Evolutionary conservation across 805 yeast genomes (phyloP).

Genomic region (Huiozyma sinensis): DNA sequence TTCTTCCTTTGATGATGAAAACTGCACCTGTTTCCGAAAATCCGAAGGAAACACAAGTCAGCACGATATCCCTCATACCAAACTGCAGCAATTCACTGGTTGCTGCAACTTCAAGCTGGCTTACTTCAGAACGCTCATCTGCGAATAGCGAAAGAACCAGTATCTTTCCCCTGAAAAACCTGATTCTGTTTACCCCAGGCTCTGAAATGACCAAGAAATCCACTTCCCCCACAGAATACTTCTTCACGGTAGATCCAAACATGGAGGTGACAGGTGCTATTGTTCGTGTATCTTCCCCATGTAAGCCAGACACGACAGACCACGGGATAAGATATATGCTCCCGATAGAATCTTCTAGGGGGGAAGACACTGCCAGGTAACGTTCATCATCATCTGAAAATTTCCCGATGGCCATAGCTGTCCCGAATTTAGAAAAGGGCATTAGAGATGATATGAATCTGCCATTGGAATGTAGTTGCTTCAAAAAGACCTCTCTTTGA

Average conservation of each 20-base stretch:
- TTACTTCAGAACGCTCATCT: constrained; percentile 5
- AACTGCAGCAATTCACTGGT: constrained; percentile 30
- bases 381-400: constrained; percentile 28
- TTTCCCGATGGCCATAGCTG: constrained; percentile 33
- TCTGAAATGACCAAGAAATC: constrained; percentile 37
- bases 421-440: constrained; percentile 35
- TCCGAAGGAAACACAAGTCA: constrained; percentile 37
- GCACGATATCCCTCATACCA: constrained; percentile 32
- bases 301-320: background rate
- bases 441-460: constrained; percentile 15
- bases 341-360: constrained; percentile 35
- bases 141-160: constrained; percentile 19
- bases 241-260: constrained; percentile 35
- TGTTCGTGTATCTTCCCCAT: background rate
- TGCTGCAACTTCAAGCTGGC: constrained; percentile 26
- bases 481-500: background rate
- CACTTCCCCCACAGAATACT: constrained; percentile 19
- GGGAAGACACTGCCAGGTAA: constrained; percentile 43
- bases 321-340: constrained; percentile 37
- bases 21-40: constrained; percentile 15
- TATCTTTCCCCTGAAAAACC: constrained; percentile 23
- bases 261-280: constrained; percentile 9
- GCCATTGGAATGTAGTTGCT: background rate
- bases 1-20: constrained; percentile 8
- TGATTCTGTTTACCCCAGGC: constrained; percentile 41